Conservation (phyloP, 2,329 filamentous ascomycete genomes). For the Phialophora tarda region DNA sequence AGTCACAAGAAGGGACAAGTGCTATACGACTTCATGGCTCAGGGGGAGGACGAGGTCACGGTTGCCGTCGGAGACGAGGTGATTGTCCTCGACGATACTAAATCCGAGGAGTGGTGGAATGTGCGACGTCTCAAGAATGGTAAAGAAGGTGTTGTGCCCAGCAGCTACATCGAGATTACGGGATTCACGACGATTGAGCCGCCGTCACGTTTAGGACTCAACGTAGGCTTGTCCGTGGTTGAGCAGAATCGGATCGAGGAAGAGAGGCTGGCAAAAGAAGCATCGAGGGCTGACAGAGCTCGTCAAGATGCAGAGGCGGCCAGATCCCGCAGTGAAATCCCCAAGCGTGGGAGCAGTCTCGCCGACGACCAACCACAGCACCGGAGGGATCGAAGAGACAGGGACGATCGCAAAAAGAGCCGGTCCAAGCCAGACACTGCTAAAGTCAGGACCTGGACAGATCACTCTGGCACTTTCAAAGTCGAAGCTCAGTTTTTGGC, state of each 20-base stretch:
- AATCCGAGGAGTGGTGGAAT: conserved; percentile 99
- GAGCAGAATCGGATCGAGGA: conserved; percentile 82
- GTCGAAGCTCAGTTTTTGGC: conserved; percentile 97
- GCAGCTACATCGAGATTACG: conserved; percentile 91
- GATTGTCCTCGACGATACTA: conserved; percentile 82
- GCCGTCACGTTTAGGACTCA: conserved; percentile 60
- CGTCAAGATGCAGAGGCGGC: conserved; percentile 59
- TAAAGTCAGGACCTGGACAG: conserved; percentile 91
- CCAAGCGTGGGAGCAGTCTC: conserved; percentile 80
- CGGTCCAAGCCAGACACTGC: conserved; percentile 75
- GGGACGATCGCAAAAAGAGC: conserved; percentile 62
- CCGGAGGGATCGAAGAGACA: conserved; percentile 68
- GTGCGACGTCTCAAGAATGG: conserved; percentile 87
- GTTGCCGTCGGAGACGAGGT: conserved; percentile 91
- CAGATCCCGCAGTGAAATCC: conserved; percentile 61
- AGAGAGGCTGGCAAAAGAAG: conserved; percentile 80
- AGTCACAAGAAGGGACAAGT: conserved; percentile 81
- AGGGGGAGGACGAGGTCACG: conserved; percentile 94
- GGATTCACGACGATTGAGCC: conserved; percentile 65
- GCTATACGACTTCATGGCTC: conserved; percentile 94
- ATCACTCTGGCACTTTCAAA: conserved; percentile 92
- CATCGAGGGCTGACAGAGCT: conserved; percentile 65
- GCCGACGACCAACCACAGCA: conserved; percentile 66
- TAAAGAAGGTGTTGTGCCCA: conserved; percentile 93
- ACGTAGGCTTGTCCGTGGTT: conserved; percentile 69